These are phyloP conservation scores for Trichoderma koningiopsis DNA, from an alignment of 2,329 filamentous ascomycete genomes.

Conservation along the genomic window DNA sequence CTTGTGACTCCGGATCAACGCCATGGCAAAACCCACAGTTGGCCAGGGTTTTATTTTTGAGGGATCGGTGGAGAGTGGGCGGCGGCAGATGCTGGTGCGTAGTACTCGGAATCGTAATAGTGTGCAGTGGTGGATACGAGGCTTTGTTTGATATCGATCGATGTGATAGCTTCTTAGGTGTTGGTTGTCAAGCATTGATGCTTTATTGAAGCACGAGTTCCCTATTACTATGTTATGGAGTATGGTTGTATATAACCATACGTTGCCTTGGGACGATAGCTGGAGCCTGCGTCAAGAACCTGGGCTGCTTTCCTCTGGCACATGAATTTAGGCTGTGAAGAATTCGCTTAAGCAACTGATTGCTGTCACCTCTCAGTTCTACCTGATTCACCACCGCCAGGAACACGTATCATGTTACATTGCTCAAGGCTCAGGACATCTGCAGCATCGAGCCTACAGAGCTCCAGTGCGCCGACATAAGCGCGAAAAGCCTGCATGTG, in stretches of 20 bases:
- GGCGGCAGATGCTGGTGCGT: not conserved
- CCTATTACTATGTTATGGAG: not conserved
- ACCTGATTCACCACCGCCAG: slow-evolving; percentile 5
- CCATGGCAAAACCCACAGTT: slow-evolving; percentile 1
- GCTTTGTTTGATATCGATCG: not conserved
- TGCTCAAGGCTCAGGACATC: not conserved
- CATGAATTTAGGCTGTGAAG: not conserved
- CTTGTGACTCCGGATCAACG: not conserved
- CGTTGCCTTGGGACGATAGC: not conserved
- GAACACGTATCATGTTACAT: slow-evolving; percentile 24
- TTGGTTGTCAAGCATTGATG: not conserved
- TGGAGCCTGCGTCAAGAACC: not conserved
- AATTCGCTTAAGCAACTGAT: not conserved
- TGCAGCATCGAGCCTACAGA: not conserved
- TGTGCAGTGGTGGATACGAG: not conserved
- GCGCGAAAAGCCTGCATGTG: not conserved
- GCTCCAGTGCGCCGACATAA: not conserved
- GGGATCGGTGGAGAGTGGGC: not conserved
- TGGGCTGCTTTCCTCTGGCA: not conserved
- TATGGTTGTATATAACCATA: not conserved
- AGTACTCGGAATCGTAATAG: not conserved
- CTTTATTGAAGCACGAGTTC: not conserved
- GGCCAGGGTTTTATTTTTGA: not conserved
- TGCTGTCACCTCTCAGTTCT: not conserved
- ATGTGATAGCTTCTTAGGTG: not conserved